Conservation (phyloP, 352 stramenopile genomes). For the Phytophthora quininea region DNA sequence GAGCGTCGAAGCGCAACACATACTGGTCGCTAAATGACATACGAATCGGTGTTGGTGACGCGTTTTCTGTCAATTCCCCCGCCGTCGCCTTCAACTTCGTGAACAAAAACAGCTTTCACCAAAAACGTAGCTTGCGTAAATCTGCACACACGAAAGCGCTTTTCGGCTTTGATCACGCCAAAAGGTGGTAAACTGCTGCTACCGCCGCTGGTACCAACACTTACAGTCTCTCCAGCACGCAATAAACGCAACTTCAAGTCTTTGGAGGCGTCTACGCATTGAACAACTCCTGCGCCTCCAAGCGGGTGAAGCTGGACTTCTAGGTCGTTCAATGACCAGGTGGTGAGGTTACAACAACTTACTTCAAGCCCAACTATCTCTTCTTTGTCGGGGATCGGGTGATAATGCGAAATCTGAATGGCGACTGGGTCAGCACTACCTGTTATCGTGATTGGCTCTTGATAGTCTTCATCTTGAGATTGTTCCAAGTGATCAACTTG, state of each 20-base stretch:
- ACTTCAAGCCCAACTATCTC: slow-evolving; percentile 57
- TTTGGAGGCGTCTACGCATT: slow-evolving; percentile 60
- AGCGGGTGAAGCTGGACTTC: slow-evolving; percentile 63
- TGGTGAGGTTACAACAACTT: slow-evolving; percentile 73
- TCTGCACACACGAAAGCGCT: slow-evolving; percentile 67
- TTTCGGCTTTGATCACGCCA: slow-evolving; percentile 66
- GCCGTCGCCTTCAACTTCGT: slow-evolving; percentile 39
- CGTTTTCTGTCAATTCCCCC: slow-evolving; percentile 15
- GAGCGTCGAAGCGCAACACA: slow-evolving; percentile 55
- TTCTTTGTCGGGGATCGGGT: slow-evolving; percentile 47
- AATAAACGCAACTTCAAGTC: slow-evolving; percentile 64
- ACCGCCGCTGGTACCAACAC: slow-evolving; percentile 36
- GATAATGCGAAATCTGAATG: slow-evolving; percentile 60
- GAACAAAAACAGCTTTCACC: slow-evolving; percentile 64
- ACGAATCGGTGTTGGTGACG: slow-evolving; percentile 18
- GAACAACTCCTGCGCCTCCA: slow-evolving; percentile 40
- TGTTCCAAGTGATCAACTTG: not conserved
- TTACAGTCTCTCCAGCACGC: slow-evolving; percentile 38
- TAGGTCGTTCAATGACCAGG: slow-evolving; percentile 62
- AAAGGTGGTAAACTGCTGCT: slow-evolving; percentile 56
- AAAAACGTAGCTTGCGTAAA: slow-evolving; percentile 61
- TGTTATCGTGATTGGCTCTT: slow-evolving; percentile 44
- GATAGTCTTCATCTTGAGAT: slow-evolving; percentile 14
- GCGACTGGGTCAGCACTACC: slow-evolving; percentile 67
- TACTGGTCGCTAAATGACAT: slow-evolving; percentile 51